phyloP scores from a whole-genome alignment of 495 filamentous ascomycete genomes.

The Penicillium cosmopolitanum region DNA sequence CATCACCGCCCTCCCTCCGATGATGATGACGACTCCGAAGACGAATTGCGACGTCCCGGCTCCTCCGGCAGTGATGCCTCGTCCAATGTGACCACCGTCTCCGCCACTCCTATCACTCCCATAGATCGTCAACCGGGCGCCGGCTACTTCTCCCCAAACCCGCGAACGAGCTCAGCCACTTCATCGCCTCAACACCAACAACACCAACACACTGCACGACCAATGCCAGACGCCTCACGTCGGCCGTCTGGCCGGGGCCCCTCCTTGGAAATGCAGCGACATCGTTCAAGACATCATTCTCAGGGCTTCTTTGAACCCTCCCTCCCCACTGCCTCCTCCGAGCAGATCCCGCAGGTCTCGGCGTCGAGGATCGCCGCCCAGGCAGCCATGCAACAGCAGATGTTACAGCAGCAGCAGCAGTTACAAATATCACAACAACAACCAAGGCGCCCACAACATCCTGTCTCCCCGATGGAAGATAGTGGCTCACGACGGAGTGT shows the following conservation, averaged over 20 bases:
- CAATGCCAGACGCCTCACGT: constrained; percentile 47
- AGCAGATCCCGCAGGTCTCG: constrained; percentile 57
- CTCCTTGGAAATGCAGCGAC: constrained; percentile 42
- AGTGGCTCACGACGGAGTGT: constrained; percentile 38
- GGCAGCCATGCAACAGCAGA: constrained; percentile 73
- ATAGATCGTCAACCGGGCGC: constrained; percentile 25
- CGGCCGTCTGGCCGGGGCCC: constrained; percentile 45
- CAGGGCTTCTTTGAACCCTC: constrained; percentile 91
- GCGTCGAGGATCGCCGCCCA: constrained; percentile 91
- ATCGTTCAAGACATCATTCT: constrained; percentile 66
- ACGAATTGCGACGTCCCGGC: constrained; percentile 44
- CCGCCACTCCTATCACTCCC: constrained; percentile 34
- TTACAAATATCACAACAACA: background rate
- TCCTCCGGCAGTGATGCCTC: constrained; percentile 59
- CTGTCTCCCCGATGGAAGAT: constrained; percentile 52
- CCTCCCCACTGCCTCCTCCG: constrained; percentile 68
- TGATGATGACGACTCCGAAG: constrained; percentile 37
- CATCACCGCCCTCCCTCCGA: constrained; percentile 27
- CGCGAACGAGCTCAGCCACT: constrained; percentile 38
- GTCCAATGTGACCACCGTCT: constrained; percentile 54
- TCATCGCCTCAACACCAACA: constrained; percentile 36
- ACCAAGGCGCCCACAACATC: background rate
- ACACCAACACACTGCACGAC: constrained; percentile 26
- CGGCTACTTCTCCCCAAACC: constrained; percentile 41
- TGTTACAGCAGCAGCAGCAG: constrained; percentile 1